Evolutionary conservation across 1,284 basidiomycete genomes (phyloP).

Genomic region (Puccinia coronata): DNA sequence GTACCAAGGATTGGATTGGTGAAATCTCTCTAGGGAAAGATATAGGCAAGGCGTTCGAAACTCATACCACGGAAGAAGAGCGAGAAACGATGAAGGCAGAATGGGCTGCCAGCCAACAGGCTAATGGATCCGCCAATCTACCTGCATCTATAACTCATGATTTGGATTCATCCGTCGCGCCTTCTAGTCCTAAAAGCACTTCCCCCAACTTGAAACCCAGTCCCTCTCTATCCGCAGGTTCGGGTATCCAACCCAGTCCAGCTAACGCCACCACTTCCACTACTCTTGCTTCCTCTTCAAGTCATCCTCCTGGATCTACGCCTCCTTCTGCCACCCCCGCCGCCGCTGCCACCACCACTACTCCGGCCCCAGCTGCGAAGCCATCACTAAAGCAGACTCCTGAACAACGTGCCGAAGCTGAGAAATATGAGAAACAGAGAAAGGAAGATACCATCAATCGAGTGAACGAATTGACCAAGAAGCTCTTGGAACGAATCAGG

Average conservation of each 20-base stretch:
- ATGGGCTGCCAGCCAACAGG: constrained; percentile 53
- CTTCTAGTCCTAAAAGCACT: constrained; percentile 21
- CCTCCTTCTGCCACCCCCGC: too few species aligned
- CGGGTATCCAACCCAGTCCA: constrained; percentile 33
- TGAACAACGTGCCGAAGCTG: constrained; percentile 64
- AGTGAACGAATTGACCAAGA: constrained; percentile 66
- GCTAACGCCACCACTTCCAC: constrained; percentile 32
- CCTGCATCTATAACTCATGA: constrained; percentile 31
- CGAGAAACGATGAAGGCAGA: constrained; percentile 57
- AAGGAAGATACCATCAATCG: constrained; percentile 59
- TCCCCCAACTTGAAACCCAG: not conserved
- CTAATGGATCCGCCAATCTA: not conserved
- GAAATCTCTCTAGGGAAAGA: constrained; percentile 59
- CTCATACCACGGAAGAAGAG: constrained; percentile 60
- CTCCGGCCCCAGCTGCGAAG: constrained; percentile 9
- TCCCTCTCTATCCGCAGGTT: constrained; percentile 17
- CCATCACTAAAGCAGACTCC: constrained; percentile 43
- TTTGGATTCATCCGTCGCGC: constrained; percentile 38
- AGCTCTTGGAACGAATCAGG: constrained; percentile 77
- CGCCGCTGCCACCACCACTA: too few species aligned
- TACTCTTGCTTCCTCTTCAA: constrained; percentile 21
- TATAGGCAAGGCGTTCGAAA: constrained; percentile 59
- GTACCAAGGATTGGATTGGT: constrained; percentile 56
- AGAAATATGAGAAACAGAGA: constrained; percentile 72
- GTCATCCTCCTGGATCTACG: constrained; percentile 15